Evolutionary conservation across 2,329 filamentous ascomycete species (phyloP), one percentile per base, ranked within the genome.

Genomic region (Bertia moriformis): DNA sequence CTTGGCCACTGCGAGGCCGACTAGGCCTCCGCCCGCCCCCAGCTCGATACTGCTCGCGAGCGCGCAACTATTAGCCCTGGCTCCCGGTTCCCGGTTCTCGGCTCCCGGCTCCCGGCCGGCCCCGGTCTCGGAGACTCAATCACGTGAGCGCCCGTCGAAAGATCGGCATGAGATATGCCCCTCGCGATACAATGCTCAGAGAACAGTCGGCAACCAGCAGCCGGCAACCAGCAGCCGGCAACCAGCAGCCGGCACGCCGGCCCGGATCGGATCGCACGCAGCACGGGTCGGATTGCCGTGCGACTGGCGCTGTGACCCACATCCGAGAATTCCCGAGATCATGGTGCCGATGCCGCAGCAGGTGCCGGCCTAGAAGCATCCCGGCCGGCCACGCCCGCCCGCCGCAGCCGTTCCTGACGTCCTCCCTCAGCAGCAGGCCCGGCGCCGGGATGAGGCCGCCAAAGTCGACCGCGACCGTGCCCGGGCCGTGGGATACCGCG

Each of bases 331-430:
- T 64, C 41, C 58, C 59, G 45, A 93, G 57, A 46, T 73, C 63
- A n/a, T 71, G 61, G 44, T 63, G 65, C 49, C 84, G 82, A 52
- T 78, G 78, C 39, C 79, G 73, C 42, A 96, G 67, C 69, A 96
- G 72, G 55, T 96, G 93, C 58, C 81, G 85, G 15, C 83, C 73
- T 39, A 98, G 66, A 14, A 91, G 73, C 76, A 93, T 83, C 10
- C 91, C 91, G 1, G 89, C 89, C 3, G 88, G 89, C 91, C 91
- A 96, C 10, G 93, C 70, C 59, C 93, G 84, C 2, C 91, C 91
- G 38, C 91, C 91, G 57, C 91, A 96, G 43, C 91, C 91, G 45
- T 83, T 75, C 41, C 73, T 75, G 37, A 94, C 70, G 58, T 96
- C 88, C 57, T 95, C 87, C 51, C 84, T 82, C 14, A 96, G 72